phyloP scores from a whole-genome alignment of 371 early-diverging fungal species.

The Apophysomyces variabilis region DNA sequence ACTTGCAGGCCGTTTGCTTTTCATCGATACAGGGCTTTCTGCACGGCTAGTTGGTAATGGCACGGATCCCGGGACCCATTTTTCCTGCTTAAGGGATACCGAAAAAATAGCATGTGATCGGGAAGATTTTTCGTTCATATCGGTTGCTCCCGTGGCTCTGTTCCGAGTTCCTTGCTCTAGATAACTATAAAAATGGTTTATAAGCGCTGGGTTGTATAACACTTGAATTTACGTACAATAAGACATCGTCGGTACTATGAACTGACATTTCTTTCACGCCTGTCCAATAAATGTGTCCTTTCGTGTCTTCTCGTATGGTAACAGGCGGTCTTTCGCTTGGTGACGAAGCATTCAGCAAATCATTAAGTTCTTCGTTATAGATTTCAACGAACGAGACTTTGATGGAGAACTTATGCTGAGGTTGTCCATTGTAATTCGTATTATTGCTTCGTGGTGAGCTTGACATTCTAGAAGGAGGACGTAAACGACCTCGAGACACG shows the following conservation, averaged over 20 bases:
- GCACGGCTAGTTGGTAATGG: slow-evolving; percentile 26
- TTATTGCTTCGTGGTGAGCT: neutral
- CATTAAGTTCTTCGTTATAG: slow-evolving; percentile 97
- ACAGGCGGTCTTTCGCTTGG: slow-evolving; percentile 65
- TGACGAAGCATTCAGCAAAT: slow-evolving; percentile 71
- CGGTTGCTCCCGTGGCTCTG: slow-evolving; percentile 95
- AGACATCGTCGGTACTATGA: slow-evolving; percentile 74
- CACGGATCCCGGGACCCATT: slow-evolving; percentile 57
- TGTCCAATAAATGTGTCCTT: slow-evolving; percentile 88
- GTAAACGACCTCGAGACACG: slow-evolving; percentile 12
- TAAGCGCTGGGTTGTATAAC: neutral
- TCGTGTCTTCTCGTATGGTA: slow-evolving; percentile 91
- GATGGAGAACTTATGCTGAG: slow-evolving; percentile 45
- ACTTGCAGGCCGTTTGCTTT: slow-evolving; percentile 16
- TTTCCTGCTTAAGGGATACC: slow-evolving; percentile 80
- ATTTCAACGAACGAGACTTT: slow-evolving; percentile 88
- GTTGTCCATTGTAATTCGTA: neutral
- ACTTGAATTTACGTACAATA: slow-evolving; percentile 50
- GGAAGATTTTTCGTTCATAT: slow-evolving; percentile 96
- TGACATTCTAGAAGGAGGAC: slow-evolving; percentile 21
- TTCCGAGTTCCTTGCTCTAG: slow-evolving; percentile 80
- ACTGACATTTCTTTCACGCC: slow-evolving; percentile 87
- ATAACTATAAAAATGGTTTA: slow-evolving; percentile 36
- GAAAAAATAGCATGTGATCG: slow-evolving; percentile 98
- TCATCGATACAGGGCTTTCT: slow-evolving; percentile 41